Conservation (phyloP, 176 grass and related monocot species). For the Oryza meridionalis region DNA sequence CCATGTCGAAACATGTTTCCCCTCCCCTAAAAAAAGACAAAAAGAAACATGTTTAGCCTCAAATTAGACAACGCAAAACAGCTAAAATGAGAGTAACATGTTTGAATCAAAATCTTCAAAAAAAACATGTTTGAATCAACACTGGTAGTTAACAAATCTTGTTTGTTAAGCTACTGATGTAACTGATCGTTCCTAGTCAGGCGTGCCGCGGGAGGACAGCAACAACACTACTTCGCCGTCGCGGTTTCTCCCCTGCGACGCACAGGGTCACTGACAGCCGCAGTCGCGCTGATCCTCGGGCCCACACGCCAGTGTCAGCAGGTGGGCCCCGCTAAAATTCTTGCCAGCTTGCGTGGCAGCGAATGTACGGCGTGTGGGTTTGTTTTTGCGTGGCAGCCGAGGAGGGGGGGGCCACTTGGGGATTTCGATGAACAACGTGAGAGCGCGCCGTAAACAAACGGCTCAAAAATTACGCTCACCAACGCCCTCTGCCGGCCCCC, state of each 20-base stretch:
- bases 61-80: neutral
- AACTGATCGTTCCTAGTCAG: neutral
- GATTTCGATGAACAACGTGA: neutral
- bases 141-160: neutral
- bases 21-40: no score
- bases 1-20: neutral
- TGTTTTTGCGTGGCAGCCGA: neutral
- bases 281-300: neutral
- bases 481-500: neutral
- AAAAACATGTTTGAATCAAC: neutral
- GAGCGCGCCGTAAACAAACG: neutral
- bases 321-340: neutral
- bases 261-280: neutral
- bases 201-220: neutral
- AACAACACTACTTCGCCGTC: neutral
- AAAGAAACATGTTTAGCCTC: neutral
- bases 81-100: neutral
- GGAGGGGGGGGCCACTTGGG: constrained; percentile 13
- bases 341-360: neutral
- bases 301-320: neutral
- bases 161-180: neutral
- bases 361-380: constrained; percentile 28
- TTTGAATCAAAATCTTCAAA: no score
- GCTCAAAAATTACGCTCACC: constrained; percentile 12
- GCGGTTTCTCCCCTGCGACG: neutral